Base-by-base conservation (phyloP, 2,329 filamentous ascomycete genomes). In the Amauroascus verrucosus region DNA sequence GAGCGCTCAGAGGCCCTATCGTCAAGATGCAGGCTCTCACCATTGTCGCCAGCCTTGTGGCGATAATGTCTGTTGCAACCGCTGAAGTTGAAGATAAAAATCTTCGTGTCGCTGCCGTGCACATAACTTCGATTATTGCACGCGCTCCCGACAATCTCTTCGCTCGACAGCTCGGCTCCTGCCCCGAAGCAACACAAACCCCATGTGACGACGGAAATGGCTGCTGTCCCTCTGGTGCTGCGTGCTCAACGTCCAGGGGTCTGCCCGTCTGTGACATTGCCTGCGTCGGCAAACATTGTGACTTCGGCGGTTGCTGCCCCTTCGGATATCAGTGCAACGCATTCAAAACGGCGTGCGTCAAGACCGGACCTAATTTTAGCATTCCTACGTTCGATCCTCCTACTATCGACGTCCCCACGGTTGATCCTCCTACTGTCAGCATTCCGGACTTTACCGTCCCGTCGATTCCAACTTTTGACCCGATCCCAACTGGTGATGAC, bases 221-320 rank as follows among this genome's bases (percentile, higher is more conserved):
- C 14, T 45, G 50, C 22, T 52, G 50, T 32, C 50, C 28, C n/a
- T 38, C 32, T 11, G 50, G 41, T 7, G 41, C 40, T 26, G 41
- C 28, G 2, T 52, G 41, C 50, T 38, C 40, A 14, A 20, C 24
- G 5, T 40, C 41, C 22, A 3, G n/a, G 11, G 41, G 40, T 18
- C 41, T 52, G 11, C 41, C 50, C n/a, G 32, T 52, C 16, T 52
- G 50, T 33, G 40, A 52, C 22, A 38, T 37, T 1, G 13, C 40
- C 20, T 52, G 50, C 33, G 13, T 46, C 30, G 40, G 50, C 22
- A 37, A 18, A 40, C 38, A 11, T 6, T 51, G 49, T 26, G 2
- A n/a, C n/a, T 51, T 52, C 46, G 50, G 50, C 24, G 50, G 41
- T 20, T 52, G 50, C n/a, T 52, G 50, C 11, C 50, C 40, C 14